These are phyloP conservation scores for Stephania japonica DNA, from an alignment of 164 flowering plant species.

Conservation along the genomic window DNA sequence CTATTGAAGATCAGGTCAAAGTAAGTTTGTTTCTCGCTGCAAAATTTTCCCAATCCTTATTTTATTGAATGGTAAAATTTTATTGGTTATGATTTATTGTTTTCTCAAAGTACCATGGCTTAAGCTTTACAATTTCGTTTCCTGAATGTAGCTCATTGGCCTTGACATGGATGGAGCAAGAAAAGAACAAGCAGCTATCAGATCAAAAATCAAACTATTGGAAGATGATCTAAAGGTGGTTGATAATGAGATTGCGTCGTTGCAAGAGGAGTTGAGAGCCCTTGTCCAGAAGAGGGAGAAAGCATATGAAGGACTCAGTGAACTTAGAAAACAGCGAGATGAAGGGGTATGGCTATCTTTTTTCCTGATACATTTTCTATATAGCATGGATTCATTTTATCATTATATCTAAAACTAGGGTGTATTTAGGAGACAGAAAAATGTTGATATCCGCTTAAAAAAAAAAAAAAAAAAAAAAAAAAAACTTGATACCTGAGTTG, in stretches of 20 bases:
- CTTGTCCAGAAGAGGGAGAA: conserved; percentile 47
- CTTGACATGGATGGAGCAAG: conserved; percentile 58
- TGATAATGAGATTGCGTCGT: conserved; percentile 39
- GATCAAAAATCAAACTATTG: conserved; percentile 43
- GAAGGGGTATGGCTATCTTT: conserved; percentile 49
- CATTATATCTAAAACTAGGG: background rate
- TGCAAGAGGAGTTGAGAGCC: conserved; percentile 45
- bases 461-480: no score
- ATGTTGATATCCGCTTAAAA: no score
- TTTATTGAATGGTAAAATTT: background rate
- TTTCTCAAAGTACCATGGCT: background rate
- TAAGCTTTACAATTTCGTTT: background rate
- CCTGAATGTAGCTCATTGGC: conserved; percentile 60
- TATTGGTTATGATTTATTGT: background rate
- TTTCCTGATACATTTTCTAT: background rate
- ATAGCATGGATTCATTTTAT: background rate
- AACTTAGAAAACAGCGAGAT: conserved; percentile 61
- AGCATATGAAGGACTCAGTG: conserved; percentile 36
- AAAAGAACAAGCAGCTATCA: conserved; percentile 54
- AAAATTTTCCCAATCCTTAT: background rate
- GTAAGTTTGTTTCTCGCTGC: conserved; percentile 31
- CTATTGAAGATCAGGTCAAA: conserved; percentile 80
- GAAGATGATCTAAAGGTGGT: conserved; percentile 45
- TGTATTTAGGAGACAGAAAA: no score
- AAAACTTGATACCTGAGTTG: no score